Evolutionary conservation across 306 rosid species (phyloP), one percentile per base, ranked within the genome.

Genomic region (Ormosia semicastrata): DNA sequence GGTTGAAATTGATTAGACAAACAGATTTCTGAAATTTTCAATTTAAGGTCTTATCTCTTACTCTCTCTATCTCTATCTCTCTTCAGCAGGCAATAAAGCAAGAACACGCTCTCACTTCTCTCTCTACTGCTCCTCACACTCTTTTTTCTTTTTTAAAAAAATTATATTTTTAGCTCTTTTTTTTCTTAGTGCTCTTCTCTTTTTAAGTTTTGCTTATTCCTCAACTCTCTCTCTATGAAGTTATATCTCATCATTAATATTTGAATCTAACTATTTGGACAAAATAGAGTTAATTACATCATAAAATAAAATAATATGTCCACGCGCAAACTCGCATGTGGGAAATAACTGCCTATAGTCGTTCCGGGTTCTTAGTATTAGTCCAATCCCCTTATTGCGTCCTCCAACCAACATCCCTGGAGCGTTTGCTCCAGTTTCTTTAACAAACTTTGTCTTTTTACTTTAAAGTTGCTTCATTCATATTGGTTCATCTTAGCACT

Each of bases 1-100:
- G 83, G 85, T 75, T 77, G 86, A 67, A 85, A 78, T 81, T 84
- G 81, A 83, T 73, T 50, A 52, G 85, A 83, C 78, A 36, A 64
- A 69, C 30, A 41, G 56, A 83, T 62, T 49, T 67, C 72, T 67
- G 50, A 73, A 79, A 62, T 70, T 57, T 72, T 66, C 75, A 75
- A 43, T 47, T 77, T 12, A 46, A 39, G 6, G 78, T 75, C 80
- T 67, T 46, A 70, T 83, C 83, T 84, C 78, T 47, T 39, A 58
- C 58, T 73, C 82, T 75, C 40, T 7, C 69, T 74, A 15, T 75
- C 40, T 7, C 69, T 74, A 15, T 56, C 50, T 72, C 34, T 64
- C 54, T 68, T 53, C 41, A 39, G 37, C 83, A 71, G 87, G 82
- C 88, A 86, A 86, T 84, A 56, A 57, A 56, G 15, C 79, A 66